These are phyloP conservation scores for Nigrospora oryzae DNA, from an alignment of 2,329 filamentous ascomycete species.

Conservation along the genomic window DNA sequence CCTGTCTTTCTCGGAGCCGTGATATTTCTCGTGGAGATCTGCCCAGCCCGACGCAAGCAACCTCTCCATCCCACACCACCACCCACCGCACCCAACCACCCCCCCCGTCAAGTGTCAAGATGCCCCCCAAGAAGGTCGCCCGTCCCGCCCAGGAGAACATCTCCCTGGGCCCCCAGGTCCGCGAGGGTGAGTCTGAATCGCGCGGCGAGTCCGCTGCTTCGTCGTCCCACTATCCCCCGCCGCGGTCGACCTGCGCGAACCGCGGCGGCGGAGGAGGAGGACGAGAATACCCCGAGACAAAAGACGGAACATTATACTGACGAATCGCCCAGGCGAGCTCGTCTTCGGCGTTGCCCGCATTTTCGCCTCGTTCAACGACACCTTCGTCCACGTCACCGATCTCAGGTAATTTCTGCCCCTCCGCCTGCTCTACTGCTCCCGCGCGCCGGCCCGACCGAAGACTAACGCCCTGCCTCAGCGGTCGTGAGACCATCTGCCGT, in stretches of 20 bases:
- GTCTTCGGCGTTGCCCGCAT: conserved; percentile 98
- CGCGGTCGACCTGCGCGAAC: neutral
- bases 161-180: conserved; percentile 91
- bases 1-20: too few relatives aligned
- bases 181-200: conserved; percentile 63
- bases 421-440: too few relatives aligned
- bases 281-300: neutral
- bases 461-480: conserved; percentile 68
- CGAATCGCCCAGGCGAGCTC: conserved; percentile 64
- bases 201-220: neutral
- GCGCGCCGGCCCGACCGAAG: conserved; percentile 15
- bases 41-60: conserved; percentile 8
- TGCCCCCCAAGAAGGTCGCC: conserved; percentile 90
- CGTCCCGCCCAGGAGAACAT: conserved; percentile 92
- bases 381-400: conserved; percentile 99
- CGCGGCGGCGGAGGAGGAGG: neutral
- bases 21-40: conserved; percentile 6
- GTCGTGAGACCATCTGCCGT: conserved; percentile 99
- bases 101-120: conserved; percentile 45
- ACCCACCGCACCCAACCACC: conserved; percentile 18
- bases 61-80: conserved; percentile 10
- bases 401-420: conserved; percentile 58
- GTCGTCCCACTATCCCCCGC: neutral
- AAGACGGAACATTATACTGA: neutral
- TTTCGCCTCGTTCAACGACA: conserved; percentile 92